Evolutionary conservation across 2,329 filamentous ascomycete genomes (phyloP).

Genomic region (Juglanconis oblonga): DNA sequence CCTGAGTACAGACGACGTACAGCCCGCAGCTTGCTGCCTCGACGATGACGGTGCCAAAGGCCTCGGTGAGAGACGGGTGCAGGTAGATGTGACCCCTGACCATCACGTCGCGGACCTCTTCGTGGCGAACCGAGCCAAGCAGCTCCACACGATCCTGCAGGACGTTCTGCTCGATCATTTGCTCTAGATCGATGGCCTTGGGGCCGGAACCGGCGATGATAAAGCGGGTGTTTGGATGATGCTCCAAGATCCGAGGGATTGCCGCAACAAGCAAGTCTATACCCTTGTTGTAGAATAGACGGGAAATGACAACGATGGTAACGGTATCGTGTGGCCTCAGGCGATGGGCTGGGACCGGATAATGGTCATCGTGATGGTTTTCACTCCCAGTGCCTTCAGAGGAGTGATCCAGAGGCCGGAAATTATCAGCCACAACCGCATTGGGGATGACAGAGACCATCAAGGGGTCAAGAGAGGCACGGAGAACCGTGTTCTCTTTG

Average conservation of each 20-base stretch:
- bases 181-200: conserved; percentile 95
- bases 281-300: conserved; percentile 98
- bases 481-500: conserved; percentile 95
- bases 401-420: conserved; percentile 64
- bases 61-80: conserved; percentile 91
- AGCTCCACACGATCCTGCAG: conserved; percentile 92
- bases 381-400: conserved; percentile 21
- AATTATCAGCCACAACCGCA: conserved; percentile 94
- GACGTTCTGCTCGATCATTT: conserved; percentile 95
- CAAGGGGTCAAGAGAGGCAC: conserved; percentile 88
- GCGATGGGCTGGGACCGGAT: conserved; percentile 55
- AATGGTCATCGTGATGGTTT: conserved; percentile 39
- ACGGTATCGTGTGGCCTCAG: conserved; percentile 83
- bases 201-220: conserved; percentile 95
- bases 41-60: conserved; percentile 96
- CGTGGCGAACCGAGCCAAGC: conserved; percentile 87
- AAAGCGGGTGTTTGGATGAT: conserved; percentile 90
- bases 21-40: conserved; percentile 94
- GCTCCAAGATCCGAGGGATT: conserved; percentile 85
- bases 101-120: conserved; percentile 97
- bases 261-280: conserved; percentile 95
- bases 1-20: conserved; percentile 94
- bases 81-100: conserved; percentile 94
- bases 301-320: conserved; percentile 94
- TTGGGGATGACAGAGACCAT: conserved; percentile 99